Evolutionary conservation across 331 rosid genomes (phyloP).

Genomic region (Ulmus americana): DNA sequence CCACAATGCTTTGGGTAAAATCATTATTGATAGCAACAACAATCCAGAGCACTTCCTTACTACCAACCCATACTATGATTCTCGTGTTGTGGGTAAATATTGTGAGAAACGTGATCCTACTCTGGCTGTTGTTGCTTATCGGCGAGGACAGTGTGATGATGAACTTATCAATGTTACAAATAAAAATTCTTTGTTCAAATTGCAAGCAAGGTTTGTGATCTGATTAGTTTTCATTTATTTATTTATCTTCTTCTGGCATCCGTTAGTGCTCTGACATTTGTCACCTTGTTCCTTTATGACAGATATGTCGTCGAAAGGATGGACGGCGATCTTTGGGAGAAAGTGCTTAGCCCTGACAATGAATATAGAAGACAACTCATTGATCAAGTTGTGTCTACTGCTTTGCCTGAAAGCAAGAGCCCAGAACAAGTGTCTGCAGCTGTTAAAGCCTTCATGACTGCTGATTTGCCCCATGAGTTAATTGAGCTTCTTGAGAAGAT

Average conservation of each 20-base stretch:
- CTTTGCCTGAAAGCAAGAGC: slow-evolving; percentile 99
- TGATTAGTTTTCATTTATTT: slow-evolving; percentile 6
- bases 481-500: slow-evolving; percentile 99
- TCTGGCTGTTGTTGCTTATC: slow-evolving; percentile 92
- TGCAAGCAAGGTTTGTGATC: slow-evolving; percentile 89
- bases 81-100: slow-evolving; percentile 97
- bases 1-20: slow-evolving; percentile 96
- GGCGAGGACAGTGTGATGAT: slow-evolving; percentile 96
- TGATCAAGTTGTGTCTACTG: slow-evolving; percentile 97
- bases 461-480: slow-evolving; percentile 94
- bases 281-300: slow-evolving; percentile 21
- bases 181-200: slow-evolving; percentile 87
- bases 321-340: slow-evolving; percentile 96
- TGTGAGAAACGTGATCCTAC: slow-evolving; percentile 99
- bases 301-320: slow-evolving; percentile 98
- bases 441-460: slow-evolving; percentile 99
- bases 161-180: slow-evolving; percentile 93
- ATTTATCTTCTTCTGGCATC: neutral
- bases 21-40: slow-evolving; percentile 94
- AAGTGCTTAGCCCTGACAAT: slow-evolving; percentile 85
- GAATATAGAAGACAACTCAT: slow-evolving; percentile 84
- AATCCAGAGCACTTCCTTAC: slow-evolving; percentile 99
- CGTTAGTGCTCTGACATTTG: slow-evolving; percentile 18
- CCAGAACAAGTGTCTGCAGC: slow-evolving; percentile 99
- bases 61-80: slow-evolving; percentile 95